Base-by-base conservation (phyloP, 164 flowering plant genomes). In the Warburgia ugandensis region DNA sequence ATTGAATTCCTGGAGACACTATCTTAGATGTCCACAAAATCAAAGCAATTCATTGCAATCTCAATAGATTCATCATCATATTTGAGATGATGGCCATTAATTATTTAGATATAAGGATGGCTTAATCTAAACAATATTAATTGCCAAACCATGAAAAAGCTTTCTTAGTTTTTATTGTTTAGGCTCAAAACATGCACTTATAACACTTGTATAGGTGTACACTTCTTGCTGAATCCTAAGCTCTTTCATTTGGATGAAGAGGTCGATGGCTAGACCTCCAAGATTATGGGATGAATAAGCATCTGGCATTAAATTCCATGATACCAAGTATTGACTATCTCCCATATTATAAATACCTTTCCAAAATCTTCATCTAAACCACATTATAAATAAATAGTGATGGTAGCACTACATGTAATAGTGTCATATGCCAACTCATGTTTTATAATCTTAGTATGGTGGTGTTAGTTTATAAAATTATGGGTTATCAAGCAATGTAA, bases 1-100 rank as follows among this genome's bases (percentile, higher is more conserved):
- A 90, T 70, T 25, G 95, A 78, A 52, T 84, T 90, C 94, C 97
- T 84, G 19, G 97, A 77, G 14, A 84, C 83, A 39, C 48, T 69
- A 58, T 90, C 97, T 58, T 71, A 80, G 28, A 30, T 21, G 14
- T 73, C 78, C 77, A 84, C 66, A 27, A 48, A 61, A 4, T 68
- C 48, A 54, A 86, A 89, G 31, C 67, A 40, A 5, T 43, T 59
- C 19, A 79, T 2, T 6, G 94, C 94, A 57, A 81, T 81, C 29
- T 66, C 76, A 80, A 80, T 66, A 29, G 63, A 64, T 28, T 37
- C 68, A 47, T 41, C 52, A 62, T 58, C 48, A 6, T 66, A 71
- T 54, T 72, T 77, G 5, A 76, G 50, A 63, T 89, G 84, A 86
- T 80, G 21, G 77, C 65, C 32, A 84, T 78, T 59, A 89, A 58